Evolutionary conservation across 306 rosid genomes (phyloP), one percentile per base, ranked within the genome.

Genomic region (Fagus crenata): DNA sequence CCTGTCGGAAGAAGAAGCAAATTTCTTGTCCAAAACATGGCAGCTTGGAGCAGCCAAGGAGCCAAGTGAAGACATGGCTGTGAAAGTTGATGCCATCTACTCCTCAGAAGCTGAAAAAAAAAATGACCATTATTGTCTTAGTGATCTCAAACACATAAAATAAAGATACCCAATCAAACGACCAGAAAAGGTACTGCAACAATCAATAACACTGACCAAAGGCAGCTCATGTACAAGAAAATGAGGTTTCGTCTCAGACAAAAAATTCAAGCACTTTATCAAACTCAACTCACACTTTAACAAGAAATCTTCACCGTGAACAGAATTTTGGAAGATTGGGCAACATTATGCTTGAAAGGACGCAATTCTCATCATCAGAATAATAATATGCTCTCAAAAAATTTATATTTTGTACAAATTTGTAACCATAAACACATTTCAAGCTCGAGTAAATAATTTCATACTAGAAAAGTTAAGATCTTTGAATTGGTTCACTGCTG

Each of bases 41-140:
- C 82, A 55, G 28, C 89, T 68, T 31, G 95, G 87, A 7, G 93
- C 76, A 76, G 89, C 82, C 46, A 90, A 54, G 28, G 91, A 18
- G 59, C 88, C 89, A 32, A 76, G 80, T 1, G 91, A 87, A 46
- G 97, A 86, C 85, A 88, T 75, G 73, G 94, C 87, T 28, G 95
- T 84, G 73, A 90, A 90, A 7, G 98, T 75, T 13, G 96, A 89
- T 0, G 97, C 97, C 99, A 96, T 96, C 81, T 72, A 75, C 67
- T 81, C 68, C 74, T 13, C 53, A 13, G 35, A 39, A 39, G 28
- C 71, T 67, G 71, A 40, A 65, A n/a, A 65, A 28, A 65, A n/a
- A 65, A 28, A 22, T 37, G 32, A 39, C 4, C 49, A 39, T 39
- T 0, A 17, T 65, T 5, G 15, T 9, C 18, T 17, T 15, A 22